These are phyloP conservation scores for Hypericum perforatum DNA, from an alignment of 345 rosid species.

Conservation along the genomic window DNA sequence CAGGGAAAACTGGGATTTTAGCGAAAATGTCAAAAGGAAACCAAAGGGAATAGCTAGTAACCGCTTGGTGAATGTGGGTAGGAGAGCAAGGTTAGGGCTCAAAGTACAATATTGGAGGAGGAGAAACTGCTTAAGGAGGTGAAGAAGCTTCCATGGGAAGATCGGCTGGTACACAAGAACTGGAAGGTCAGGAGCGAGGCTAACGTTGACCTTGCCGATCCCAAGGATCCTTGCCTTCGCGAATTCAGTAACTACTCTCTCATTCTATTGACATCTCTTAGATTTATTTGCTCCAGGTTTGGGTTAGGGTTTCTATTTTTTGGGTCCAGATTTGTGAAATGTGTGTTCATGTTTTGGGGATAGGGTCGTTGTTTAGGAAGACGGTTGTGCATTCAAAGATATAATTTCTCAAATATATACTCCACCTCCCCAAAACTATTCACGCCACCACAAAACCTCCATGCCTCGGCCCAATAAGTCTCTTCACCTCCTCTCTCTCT, in stretches of 20 bases:
- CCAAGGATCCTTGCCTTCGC: constrained; percentile 86
- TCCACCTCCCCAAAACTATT: no score
- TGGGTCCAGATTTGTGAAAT: constrained; percentile 45
- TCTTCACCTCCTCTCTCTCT: no score
- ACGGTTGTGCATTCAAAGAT: no score
- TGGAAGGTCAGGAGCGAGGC: constrained; percentile 99
- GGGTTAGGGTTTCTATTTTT: no score
- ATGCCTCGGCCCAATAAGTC: no score
- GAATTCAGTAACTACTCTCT: constrained; percentile 56
- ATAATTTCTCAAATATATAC: no score
- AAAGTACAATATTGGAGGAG: constrained; percentile 68
- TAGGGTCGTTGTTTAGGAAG: no score
- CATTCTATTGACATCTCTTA: constrained; percentile 11
- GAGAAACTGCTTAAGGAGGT: constrained; percentile 91
- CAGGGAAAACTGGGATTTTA: constrained; percentile 7
- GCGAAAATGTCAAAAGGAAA: constrained; percentile 1
- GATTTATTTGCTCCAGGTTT: constrained; percentile 11
- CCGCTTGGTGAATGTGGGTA: neutral
- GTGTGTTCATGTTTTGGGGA: no score
- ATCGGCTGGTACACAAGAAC: constrained; percentile 85
- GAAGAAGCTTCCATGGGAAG: constrained; percentile 98
- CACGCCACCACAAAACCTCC: no score
- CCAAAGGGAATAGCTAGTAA: constrained; percentile 1
- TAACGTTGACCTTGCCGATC: constrained; percentile 91
- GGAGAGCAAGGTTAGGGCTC: neutral